phyloP scores from a whole-genome alignment of 768 basidiomycete species.

The Serendipita vermifera region DNA sequence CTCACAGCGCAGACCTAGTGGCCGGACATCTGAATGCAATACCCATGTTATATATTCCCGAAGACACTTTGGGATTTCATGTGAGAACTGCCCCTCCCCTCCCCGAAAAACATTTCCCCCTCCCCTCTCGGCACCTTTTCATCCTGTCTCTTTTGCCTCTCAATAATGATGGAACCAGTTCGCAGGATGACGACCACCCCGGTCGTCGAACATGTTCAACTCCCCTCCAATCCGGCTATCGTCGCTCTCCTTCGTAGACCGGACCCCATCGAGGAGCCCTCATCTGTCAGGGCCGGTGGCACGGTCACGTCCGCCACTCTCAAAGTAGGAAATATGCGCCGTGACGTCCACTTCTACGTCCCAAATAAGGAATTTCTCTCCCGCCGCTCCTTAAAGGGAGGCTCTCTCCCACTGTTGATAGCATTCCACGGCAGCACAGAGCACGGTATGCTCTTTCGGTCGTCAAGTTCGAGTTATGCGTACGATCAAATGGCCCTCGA shows the following conservation, averaged over 20 bases:
- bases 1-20: too few relatives aligned
- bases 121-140: too few relatives aligned
- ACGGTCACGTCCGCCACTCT: not conserved
- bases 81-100: too few relatives aligned
- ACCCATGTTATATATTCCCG: too few relatives aligned
- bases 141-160: too few relatives aligned
- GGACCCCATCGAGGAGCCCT: not conserved
- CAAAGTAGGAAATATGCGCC: not conserved
- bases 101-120: too few relatives aligned
- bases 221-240: not conserved
- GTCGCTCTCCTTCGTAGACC: not conserved
- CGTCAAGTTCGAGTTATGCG: not conserved
- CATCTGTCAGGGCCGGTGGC: not conserved
- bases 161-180: too few relatives aligned
- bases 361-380: not conserved
- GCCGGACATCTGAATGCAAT: too few relatives aligned
- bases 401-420: not conserved
- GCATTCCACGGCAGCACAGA: slow-evolving; percentile 6
- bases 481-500: not conserved
- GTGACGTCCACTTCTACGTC: slow-evolving; percentile 3
- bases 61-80: too few relatives aligned
- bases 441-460: slow-evolving; percentile 4
- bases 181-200: not conserved
- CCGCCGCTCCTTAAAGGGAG: not conserved
- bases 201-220: not conserved